Conservation (phyloP, 352 stramenopile genomes). For the Globisporangium alternatum region DNA sequence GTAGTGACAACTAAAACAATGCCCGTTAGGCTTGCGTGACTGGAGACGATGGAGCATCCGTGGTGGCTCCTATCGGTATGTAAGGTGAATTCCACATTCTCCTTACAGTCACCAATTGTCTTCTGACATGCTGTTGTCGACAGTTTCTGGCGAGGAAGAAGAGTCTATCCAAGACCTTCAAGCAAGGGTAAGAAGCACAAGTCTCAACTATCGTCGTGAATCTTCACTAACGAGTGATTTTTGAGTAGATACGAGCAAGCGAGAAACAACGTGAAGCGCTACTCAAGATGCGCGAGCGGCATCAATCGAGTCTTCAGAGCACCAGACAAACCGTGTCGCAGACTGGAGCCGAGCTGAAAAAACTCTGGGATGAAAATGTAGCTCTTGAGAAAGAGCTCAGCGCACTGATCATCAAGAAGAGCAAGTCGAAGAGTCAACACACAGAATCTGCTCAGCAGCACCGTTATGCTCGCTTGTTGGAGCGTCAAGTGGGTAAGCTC, state of each 20-base stretch:
- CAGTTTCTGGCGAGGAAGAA: not conserved
- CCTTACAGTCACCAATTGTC: not conserved
- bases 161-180: not conserved
- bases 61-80: not conserved
- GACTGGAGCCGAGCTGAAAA: constrained; percentile 10
- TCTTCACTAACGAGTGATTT: not conserved
- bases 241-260: constrained; percentile 3
- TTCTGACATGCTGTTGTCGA: not conserved
- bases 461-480: constrained; percentile 13
- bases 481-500: constrained; percentile 19
- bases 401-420: constrained; percentile 4
- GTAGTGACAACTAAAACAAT: not conserved
- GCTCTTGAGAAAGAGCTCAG: constrained; percentile 15
- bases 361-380: constrained; percentile 9
- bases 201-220: not conserved
- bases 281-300: constrained; percentile 10
- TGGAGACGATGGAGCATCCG: not conserved
- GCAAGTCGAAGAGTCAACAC: not conserved
- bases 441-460: not conserved
- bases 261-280: constrained; percentile 8
- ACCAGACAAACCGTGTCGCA: not conserved
- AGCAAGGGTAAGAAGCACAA: not conserved
- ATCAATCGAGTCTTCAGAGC: constrained; percentile 6
- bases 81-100: not conserved
- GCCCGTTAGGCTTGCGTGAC: not conserved